Percentiles rank a stretch among this genome's conserved stretches.
Conservation (phyloP, 257 asterid genomes). For the Jaltomata sinuosa region DNA sequence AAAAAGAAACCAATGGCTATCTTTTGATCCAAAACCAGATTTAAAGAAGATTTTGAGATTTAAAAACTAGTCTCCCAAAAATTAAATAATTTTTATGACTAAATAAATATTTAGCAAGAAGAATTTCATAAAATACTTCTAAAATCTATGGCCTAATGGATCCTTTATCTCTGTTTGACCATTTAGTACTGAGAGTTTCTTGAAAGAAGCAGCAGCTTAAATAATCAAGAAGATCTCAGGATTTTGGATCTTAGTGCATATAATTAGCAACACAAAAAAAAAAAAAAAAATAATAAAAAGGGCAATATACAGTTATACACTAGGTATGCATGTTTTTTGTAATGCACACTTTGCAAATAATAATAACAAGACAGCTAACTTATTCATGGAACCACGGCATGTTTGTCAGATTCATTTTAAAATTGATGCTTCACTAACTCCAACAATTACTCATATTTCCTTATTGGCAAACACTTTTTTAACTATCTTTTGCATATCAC, state of each 20-base stretch:
- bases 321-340: not conserved
- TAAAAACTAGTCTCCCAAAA: too few relatives aligned
- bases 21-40: too few relatives aligned
- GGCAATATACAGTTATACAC: not conserved
- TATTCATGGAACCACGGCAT: constrained; percentile 35
- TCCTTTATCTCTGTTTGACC: not conserved
- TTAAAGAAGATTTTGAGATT: too few relatives aligned
- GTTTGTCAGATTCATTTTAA: constrained; percentile 57
- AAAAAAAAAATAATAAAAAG: too few relatives aligned
- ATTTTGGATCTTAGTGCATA: not conserved
- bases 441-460: constrained; percentile 9
- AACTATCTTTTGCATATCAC: constrained; percentile 24
- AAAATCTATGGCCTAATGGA: too few relatives aligned
- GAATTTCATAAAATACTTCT: too few relatives aligned
- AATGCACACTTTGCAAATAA: not conserved
- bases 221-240: not conserved
- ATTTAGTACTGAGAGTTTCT: not conserved
- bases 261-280: not conserved
- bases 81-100: too few relatives aligned
- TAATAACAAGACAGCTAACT: constrained; percentile 28
- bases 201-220: not conserved
- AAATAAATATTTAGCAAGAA: too few relatives aligned
- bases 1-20: too few relatives aligned
- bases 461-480: not conserved
- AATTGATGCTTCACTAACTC: constrained; percentile 25